These are phyloP conservation scores for Zygotorulaspora sp. DNA, from an alignment of 805 yeast species.

Conservation along the genomic window DNA sequence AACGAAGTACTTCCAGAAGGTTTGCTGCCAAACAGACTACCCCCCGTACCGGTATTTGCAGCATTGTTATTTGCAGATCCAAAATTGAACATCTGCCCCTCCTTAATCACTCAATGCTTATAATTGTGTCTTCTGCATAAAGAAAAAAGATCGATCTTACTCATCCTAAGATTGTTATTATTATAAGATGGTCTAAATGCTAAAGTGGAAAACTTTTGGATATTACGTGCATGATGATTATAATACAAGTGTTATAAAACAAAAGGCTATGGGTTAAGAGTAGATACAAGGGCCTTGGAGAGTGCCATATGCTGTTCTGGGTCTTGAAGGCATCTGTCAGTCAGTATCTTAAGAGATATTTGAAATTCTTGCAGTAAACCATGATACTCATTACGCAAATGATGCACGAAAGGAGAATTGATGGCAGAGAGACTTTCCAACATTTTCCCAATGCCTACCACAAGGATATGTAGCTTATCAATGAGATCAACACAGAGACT, in stretches of 20 bases:
- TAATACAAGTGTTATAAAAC: constrained; percentile 5
- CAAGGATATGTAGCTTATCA: constrained; percentile 12
- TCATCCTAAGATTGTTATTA: too few species aligned
- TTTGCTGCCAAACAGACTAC: constrained; percentile 18
- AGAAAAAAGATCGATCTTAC: too few species aligned
- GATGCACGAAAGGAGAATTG: constrained; percentile 28
- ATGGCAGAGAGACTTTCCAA: constrained; percentile 15
- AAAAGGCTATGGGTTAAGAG: constrained; percentile 1
- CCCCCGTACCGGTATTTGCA: constrained; percentile 7
- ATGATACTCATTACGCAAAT: constrained; percentile 30
- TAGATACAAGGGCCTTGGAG: constrained; percentile 12
- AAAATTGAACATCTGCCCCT: constrained; percentile 20
- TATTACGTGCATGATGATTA: constrained; percentile 6
- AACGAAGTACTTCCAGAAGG: constrained; percentile 17
- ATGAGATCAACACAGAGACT: constrained; percentile 17
- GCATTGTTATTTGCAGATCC: constrained; percentile 16
- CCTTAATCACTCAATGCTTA: neutral
- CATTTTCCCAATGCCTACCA: constrained; percentile 11
- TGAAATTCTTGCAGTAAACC: constrained; percentile 31
- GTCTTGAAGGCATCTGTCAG: constrained; percentile 24
- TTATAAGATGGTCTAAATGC: neutral
- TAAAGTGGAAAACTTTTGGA: constrained; percentile 1
- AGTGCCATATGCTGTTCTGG: constrained; percentile 12
- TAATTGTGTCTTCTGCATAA: too few species aligned
- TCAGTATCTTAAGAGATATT: constrained; percentile 27